phyloP scores from a whole-genome alignment of 2,329 filamentous ascomycete species.

The Aspergillus fumigatiaffinis region DNA sequence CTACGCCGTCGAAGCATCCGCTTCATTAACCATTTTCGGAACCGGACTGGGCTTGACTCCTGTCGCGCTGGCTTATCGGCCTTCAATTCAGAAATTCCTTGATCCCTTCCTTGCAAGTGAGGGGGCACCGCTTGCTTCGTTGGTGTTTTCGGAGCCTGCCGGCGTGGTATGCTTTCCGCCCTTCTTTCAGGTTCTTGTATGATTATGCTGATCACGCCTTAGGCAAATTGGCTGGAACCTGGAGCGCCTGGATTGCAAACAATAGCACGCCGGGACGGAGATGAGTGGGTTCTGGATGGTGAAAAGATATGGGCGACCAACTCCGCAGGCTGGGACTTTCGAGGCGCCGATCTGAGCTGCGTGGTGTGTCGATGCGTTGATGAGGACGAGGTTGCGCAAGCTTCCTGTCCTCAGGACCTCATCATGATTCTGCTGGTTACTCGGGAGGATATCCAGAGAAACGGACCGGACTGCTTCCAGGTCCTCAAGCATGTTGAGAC shows the following conservation, averaged over 20 bases:
- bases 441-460: conserved; percentile 45
- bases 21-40: conserved; percentile 49
- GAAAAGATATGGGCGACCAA: conserved; percentile 58
- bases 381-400: conserved; percentile 9
- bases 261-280: conserved; percentile 46
- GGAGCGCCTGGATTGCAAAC: conserved; percentile 49
- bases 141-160: conserved; percentile 51
- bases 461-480: conserved; percentile 40
- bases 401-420: conserved; percentile 22
- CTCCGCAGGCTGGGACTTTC: conserved; percentile 50
- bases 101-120: conserved; percentile 45
- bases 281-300: conserved; percentile 51
- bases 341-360: conserved; percentile 51
- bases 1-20: conserved; percentile 49
- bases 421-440: conserved; percentile 52
- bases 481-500: conserved; percentile 46
- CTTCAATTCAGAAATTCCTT: conserved; percentile 43
- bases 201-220: neutral
- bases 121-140: conserved; percentile 48
- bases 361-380: conserved; percentile 46
- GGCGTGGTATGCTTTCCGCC: conserved; percentile 31
- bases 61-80: conserved; percentile 44
- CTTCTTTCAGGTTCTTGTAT: neutral
- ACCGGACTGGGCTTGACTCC: conserved; percentile 53
- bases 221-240: conserved; percentile 50